Base-by-base conservation (phyloP, 345 rosid genomes). In the Populus pruinosa region DNA sequence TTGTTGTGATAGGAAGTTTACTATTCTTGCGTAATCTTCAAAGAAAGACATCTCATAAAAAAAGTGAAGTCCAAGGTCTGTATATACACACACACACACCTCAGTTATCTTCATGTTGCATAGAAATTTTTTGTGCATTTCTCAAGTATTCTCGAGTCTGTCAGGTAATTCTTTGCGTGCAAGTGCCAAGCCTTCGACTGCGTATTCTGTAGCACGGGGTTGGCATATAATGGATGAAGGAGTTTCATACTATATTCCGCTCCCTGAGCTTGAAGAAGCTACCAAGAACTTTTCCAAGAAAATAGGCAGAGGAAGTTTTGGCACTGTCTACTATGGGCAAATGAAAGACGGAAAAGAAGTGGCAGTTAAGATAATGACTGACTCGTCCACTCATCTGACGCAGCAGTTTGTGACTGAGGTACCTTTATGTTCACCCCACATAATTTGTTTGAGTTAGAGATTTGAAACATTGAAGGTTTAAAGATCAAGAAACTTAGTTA, bases 331-430 rank as follows among this genome's bases (percentile, higher is more conserved):
- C 88, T 87, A 96, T 79, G 99, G 98, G 29, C 89, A 87, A 86
- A 91, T 94, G 99, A 90, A 89, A 87, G 97, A 94, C 67, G 97
- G 97, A 53, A 96, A 94, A 80, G 99, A 96, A 83, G 86, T 96
- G 38, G 98, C 98, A 21, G 98, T 94, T 63, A 96, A 96, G 88
- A 83, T 88, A 68, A 96, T 92, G 81, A 89, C 88, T 18, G 99
- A 92, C 80, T 78, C 90, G 64, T 87, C 92, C 65, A 90, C 84
- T 79, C 77, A 91, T 67, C 79, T 87, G 74, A 88, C 88, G 65
- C 87, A 88, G 81, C 99, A 96, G 80, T 96, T 96, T 86, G 97
- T 87, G 64, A 96, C 97, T n/a, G 99, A 96, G 95, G 98, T 92
- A 85, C 35, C 69, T 25, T 69, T 67, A 25, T 23, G 29, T 67